Percentiles rank a stretch among this genome's conserved stretches.
phyloP scores from a whole-genome alignment of 208 protist genomes.

The Crithidia bombi region DNA sequence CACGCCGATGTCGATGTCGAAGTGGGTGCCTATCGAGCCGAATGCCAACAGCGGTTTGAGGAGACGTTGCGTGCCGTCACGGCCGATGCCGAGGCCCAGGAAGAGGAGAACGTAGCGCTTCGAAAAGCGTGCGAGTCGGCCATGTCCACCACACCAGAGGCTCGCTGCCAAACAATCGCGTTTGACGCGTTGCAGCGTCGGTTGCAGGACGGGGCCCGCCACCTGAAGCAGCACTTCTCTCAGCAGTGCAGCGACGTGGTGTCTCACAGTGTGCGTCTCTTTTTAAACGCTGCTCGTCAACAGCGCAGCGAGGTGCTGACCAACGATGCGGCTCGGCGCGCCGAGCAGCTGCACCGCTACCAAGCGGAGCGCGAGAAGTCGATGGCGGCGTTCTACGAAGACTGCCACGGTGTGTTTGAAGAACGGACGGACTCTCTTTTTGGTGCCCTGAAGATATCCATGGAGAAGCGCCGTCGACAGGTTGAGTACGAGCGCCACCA shows the following conservation, averaged over 20 bases:
- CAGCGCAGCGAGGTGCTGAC: constrained; percentile 25
- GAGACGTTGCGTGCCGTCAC: constrained; percentile 1
- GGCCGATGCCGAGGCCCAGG: constrained; percentile 2
- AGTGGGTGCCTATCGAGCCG: background rate
- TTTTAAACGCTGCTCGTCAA: constrained; percentile 14
- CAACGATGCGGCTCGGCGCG: constrained; percentile 10
- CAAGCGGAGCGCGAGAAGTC: background rate
- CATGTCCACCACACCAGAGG: background rate
- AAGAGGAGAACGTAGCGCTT: background rate
- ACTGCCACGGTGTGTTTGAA: constrained; percentile 22
- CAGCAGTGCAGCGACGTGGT: constrained; percentile 20
- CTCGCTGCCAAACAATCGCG: constrained; percentile 5
- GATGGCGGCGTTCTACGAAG: constrained; percentile 10
- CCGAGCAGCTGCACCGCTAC: constrained; percentile 8
- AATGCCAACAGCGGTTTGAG: constrained; percentile 12
- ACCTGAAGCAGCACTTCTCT: constrained; percentile 24
- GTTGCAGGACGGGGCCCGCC: constrained; percentile 26
- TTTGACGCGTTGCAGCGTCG: constrained; percentile 19
- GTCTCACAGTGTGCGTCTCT: constrained; percentile 5
- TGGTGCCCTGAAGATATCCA: constrained; percentile 7
- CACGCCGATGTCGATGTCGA: background rate
- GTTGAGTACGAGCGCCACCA: constrained; percentile 16
- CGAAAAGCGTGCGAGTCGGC: constrained; percentile 22
- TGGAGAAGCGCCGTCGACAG: constrained; percentile 17
- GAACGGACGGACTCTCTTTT: constrained; percentile 22